phyloP scores from a whole-genome alignment of 192 early-diverging fungal genomes.

The Coemansia sp. region DNA sequence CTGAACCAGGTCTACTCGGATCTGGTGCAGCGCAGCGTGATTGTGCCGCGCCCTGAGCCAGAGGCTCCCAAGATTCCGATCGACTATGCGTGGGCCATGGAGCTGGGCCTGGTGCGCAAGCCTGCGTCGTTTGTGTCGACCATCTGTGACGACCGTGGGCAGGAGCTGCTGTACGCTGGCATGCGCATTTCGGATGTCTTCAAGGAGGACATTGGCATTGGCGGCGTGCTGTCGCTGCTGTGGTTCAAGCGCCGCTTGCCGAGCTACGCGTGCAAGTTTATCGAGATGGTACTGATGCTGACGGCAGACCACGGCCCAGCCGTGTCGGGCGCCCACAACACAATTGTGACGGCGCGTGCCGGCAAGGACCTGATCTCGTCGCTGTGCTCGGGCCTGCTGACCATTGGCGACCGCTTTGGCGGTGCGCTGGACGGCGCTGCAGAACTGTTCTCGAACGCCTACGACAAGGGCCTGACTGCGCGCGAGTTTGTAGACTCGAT shows the following conservation, averaged over 20 bases:
- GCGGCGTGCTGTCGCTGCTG: conserved; percentile 92
- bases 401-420: conserved; percentile 97
- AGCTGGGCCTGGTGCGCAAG: conserved; percentile 96
- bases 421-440: conserved; percentile 97
- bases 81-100: conserved; percentile 99
- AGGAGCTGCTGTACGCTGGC: conserved; percentile 97
- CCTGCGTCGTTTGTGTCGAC: conserved; percentile 98
- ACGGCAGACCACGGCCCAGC: conserved; percentile 99
- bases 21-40: conserved; percentile 68
- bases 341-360: conserved; percentile 90
- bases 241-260: conserved; percentile 99
- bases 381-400: conserved; percentile 89
- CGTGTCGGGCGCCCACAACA: conserved; percentile 90
- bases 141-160: conserved; percentile 98
- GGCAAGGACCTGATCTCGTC: conserved; percentile 97
- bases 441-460: conserved; percentile 83
- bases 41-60: conserved; percentile 79
- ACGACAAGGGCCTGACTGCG: conserved; percentile 89
- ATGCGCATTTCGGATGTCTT: conserved; percentile 99
- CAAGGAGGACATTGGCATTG: conserved; percentile 97
- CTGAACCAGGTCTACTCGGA: conserved; percentile 74
- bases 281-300: conserved; percentile 99
- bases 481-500: conserved; percentile 93
- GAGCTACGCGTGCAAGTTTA: conserved; percentile 92
- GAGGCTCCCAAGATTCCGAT: conserved; percentile 97